A percentile compares a stretch with the other conserved stretches of the same genome.
phyloP scores from a whole-genome alignment of 108 stramenopile genomes.

The Conticribra guillardii region DNA sequence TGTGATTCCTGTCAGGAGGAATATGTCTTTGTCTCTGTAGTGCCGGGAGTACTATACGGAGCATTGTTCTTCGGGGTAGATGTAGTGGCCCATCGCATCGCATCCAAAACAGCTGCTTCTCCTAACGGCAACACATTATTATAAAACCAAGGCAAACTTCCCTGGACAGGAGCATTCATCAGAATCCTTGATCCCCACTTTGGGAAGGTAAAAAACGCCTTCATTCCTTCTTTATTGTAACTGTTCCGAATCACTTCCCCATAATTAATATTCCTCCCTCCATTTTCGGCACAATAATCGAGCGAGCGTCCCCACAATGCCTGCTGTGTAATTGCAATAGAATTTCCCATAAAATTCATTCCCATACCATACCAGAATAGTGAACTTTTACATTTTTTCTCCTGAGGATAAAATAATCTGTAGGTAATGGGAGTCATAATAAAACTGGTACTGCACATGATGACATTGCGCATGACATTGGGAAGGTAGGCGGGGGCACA shows the following conservation, averaged over 20 bases:
- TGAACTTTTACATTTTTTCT: constrained; percentile 55
- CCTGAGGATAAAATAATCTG: constrained; percentile 75
- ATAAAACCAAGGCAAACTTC: constrained; percentile 80
- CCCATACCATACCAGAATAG: constrained; percentile 78
- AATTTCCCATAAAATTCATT: constrained; percentile 78
- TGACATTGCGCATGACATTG: constrained; percentile 53
- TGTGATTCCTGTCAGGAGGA: neutral
- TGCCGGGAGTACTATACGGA: neutral
- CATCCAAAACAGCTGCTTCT: constrained; percentile 51
- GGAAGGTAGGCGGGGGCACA: constrained; percentile 52
- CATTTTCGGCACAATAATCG: constrained; percentile 49
- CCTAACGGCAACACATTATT: constrained; percentile 81
- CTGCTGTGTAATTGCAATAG: constrained; percentile 80
- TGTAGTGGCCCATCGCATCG: constrained; percentile 17
- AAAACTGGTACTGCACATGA: constrained; percentile 74
- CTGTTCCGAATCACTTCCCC: constrained; percentile 52
- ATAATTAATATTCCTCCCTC: constrained; percentile 54
- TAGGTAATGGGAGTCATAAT: constrained; percentile 74
- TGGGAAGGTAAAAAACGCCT: constrained; percentile 74
- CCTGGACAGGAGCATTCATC: constrained; percentile 84
- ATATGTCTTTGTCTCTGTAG: neutral
- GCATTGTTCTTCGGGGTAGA: neutral
- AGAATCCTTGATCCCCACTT: constrained; percentile 77
- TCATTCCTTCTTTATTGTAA: constrained; percentile 58
- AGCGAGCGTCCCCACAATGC: constrained; percentile 75